Evolutionary conservation across 768 basidiomycete species (phyloP), one percentile per base, ranked within the genome.

Genomic region (Hemileccinum impolitum): DNA sequence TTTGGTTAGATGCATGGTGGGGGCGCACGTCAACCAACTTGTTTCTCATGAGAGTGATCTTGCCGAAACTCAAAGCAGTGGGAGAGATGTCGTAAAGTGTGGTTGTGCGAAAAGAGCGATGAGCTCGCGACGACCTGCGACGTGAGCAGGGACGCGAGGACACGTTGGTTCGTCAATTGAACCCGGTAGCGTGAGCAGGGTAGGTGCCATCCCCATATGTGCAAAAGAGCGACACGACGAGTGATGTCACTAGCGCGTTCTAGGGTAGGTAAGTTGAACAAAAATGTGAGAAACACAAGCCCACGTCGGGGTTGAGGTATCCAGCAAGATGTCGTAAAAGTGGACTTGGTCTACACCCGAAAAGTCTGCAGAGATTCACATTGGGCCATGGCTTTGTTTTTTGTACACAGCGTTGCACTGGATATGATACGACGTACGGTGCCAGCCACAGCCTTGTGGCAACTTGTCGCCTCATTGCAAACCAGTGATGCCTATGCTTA

Each of bases 1-100:
- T 64, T 49, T 64, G 50, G 62, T 49, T 62, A 62, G 39, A 62
- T 58, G 51, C 48, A 44, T 4, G 28, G 41, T 23, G 42, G n/a
- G 49, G 14, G 18, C 6, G 36, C 15, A 18, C 26, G 34, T 56
- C 45, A 31, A 37, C 18, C 21, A 30, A 30, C n/a, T n/a, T n/a
- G 9, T 30, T 61, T 63, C 62, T 37, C 60, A 63, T 61, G 58
- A 44, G 53, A 43, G 10, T 11, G 48, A 35, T 31, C 26, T 53
- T 34, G 54, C 30, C 58, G 40, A 61, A 52, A 51, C 49, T 43
- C 43, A 39, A 51, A 45, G 31, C 21, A 51, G 48, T 55, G 59
- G 50, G 58, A 54, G 49, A 39, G n/a, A 36, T 56, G 18, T 50
- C 62, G 59, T 61, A 58, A 64, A 26, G 30, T 48, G 28, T 30